Evolutionary conservation across 352 stramenopile genomes (phyloP), one percentile per base, ranked within the genome.

Genomic region (Bremia lactucae): DNA sequence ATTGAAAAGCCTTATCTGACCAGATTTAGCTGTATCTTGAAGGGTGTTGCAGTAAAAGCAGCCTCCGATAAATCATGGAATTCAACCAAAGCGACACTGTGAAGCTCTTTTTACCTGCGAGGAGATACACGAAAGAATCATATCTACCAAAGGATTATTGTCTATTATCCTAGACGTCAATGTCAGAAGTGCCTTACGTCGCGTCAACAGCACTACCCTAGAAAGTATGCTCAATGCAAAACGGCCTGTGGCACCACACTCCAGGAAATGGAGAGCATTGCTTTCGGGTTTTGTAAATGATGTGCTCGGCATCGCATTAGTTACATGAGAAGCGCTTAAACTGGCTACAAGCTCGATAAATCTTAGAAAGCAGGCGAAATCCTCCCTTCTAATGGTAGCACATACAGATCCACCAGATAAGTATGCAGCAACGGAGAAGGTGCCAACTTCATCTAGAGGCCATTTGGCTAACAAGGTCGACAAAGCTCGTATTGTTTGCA

Each of bases 301-400:
- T 20, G 55, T 40, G 7, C 44, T 61, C 24, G 61, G 39, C 22
- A 50, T 38, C n/a, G 52, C 43, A 38, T 51, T 72, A 1, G 60
- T 59, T 18, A 61, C 44, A 28, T 71, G 42, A 13, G 75, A 58
- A 22, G 68, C 72, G 40, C 67, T 86, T 21, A 83, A 65, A 11
- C 78, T 76, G 13, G 76, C 74, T 38, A 84, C 79, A 13, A 94
- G 50, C 50, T 90, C 90, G 41, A 94, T 63, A 45, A 94, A 92
- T 29, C 87, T 74, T 10, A 88, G 71, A 28, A 94, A 83, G 15
- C 58, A 58, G 14, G 65, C 56, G 4, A 62, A 53, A 36, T 78
- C 52, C 18, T 69, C 59, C 20, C 52, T 57, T n/a, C 45, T 61
- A 8, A 33, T 35, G 16, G 18, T n/a, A 29, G 13, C 19, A 38